Evolutionary conservation across 148 eudicot species (phyloP).

Genomic region (Heliamphora exappendiculata): DNA sequence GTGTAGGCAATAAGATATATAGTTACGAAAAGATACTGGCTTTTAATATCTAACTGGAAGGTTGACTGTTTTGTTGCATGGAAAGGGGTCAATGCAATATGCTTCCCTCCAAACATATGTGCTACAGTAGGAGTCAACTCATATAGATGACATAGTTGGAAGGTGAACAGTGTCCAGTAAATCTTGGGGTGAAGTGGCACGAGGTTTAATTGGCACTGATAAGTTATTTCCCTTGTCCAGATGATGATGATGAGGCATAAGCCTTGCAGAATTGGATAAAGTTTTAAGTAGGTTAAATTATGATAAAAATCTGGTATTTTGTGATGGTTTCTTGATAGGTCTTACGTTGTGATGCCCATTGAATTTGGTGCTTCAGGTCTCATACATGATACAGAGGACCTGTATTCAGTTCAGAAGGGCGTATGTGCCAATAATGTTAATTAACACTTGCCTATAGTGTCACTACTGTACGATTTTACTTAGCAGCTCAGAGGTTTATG

Average conservation of each 20-base stretch:
- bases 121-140: background rate
- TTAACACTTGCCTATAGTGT: background rate
- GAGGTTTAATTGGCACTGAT: slow-evolving; percentile 4
- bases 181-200: background rate
- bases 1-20: background rate
- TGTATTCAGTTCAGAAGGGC: background rate
- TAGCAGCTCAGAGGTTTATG: background rate
- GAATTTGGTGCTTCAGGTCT: background rate
- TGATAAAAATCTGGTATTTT: background rate
- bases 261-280: background rate
- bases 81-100: background rate
- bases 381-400: background rate
- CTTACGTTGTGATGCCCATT: background rate
- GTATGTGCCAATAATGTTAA: background rate
- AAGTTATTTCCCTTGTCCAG: background rate
- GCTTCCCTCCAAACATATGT: background rate
- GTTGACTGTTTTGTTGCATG: background rate
- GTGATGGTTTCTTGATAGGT: background rate
- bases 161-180: background rate
- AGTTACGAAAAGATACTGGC: background rate
- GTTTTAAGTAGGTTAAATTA: background rate
- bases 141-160: background rate
- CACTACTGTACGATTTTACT: background rate
- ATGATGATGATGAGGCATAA: background rate
- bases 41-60: background rate